Evolutionary conservation across 2,329 filamentous ascomycete genomes (phyloP).

Genomic region (Clonostachys chloroleuca): DNA sequence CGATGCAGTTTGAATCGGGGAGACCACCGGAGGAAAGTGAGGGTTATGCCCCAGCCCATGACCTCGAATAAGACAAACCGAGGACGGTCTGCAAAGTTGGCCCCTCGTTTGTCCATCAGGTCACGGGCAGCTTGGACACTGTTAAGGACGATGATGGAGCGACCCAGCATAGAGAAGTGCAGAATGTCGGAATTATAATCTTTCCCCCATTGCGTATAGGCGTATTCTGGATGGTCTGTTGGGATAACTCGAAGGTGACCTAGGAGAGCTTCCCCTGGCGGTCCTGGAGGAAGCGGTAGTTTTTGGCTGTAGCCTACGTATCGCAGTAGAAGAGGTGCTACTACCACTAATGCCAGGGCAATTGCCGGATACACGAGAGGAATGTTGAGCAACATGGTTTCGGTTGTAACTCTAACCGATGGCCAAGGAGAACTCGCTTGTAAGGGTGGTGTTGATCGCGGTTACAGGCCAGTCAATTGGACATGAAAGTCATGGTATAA

Average conservation of each 20-base stretch:
- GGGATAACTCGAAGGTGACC: conserved; percentile 39
- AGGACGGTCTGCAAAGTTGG: conserved; percentile 37
- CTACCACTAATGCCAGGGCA: not conserved
- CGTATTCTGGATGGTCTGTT: conserved; percentile 18
- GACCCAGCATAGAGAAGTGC: conserved; percentile 24
- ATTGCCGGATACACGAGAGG: not conserved
- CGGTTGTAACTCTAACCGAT: too few relatives aligned
- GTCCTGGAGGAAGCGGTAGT: conserved; percentile 21
- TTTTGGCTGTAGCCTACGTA: not conserved
- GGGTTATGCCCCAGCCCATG: conserved; percentile 40
- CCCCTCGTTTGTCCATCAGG: conserved; percentile 37
- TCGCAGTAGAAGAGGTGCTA: not conserved
- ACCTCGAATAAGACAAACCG: conserved; percentile 35
- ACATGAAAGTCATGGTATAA: too few relatives aligned
- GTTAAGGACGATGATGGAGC: conserved; percentile 35
- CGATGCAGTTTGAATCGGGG: conserved; percentile 37
- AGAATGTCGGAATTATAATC: conserved; percentile 41
- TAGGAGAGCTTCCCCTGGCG: conserved; percentile 28
- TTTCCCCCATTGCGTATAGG: conserved; percentile 19
- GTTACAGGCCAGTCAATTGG: too few relatives aligned
- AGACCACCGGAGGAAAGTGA: conserved; percentile 38
- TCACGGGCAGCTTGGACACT: conserved; percentile 33
- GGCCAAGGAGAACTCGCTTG: too few relatives aligned
- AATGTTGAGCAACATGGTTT: not conserved
- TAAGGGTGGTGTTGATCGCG: too few relatives aligned